Base-by-base conservation (phyloP, 2,329 filamentous ascomycete species). In the Orbilia brochopaga region DNA sequence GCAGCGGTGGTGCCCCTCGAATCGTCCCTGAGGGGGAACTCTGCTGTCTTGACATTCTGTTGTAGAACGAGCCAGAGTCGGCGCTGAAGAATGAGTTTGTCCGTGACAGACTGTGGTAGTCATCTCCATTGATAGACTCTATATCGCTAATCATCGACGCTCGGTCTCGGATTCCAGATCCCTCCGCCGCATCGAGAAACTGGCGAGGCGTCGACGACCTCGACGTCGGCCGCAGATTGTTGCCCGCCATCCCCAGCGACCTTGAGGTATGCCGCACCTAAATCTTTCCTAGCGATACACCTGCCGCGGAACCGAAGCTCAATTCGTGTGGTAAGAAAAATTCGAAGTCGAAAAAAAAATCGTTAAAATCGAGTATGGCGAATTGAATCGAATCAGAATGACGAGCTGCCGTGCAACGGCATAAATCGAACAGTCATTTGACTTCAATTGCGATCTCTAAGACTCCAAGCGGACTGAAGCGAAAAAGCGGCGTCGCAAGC, bases 81-180 rank as follows among this genome's bases (percentile, higher is more conserved):
- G 21, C 46, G 27, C 52, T 58, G 17, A 63, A 48, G 4, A 40
- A 15, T 23, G 65, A 63, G 54, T 51, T 40, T 15, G 62, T 53
- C 23, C 55, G 58, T 40, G 59, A 63, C 23, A 51, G 21, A 24
- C 54, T 51, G 19, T 54, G 60, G 40, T 63, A 63, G 35, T 32
- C 24, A 30, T 69, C 65, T 10, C 58, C 65, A 13, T 60, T 53
- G 19, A 69, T 27, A 2, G 54, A 58, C 54, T 69, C 65, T 37
- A 63, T 63, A 46, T 69, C 65, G 53, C 65, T 69, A 40, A 69
- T 54, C 19, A 69, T 53, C 48, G 65, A 69, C 2, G 62, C 42
- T 44, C 65, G 58, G 46, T 53, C 58, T 53, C 65, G 50, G n/a
- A 8, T 51, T 24, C 32, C 27, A 32, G 27, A 3, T 32, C 27